Evolutionary conservation across 345 rosid species (phyloP).

Genomic region (Hibiscus syriacus): DNA sequence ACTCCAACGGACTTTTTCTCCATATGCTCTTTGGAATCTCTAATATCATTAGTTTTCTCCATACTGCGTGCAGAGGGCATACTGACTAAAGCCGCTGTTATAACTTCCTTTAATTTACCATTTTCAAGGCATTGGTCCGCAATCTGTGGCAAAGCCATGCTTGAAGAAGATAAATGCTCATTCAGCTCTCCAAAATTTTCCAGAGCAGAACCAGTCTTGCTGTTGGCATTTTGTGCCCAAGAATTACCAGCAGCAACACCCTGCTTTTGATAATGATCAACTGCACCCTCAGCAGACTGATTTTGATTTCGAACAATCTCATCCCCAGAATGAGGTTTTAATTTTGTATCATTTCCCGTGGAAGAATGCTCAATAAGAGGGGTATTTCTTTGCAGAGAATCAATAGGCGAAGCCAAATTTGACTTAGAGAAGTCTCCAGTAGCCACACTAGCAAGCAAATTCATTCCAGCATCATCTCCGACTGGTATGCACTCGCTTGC

Average conservation of each 20-base stretch:
- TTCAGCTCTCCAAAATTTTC: slow-evolving; percentile 24
- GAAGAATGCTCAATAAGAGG: slow-evolving; percentile 28
- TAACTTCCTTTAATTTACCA: slow-evolving; percentile 31
- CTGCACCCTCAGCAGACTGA: slow-evolving; percentile 22
- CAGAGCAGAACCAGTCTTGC: slow-evolving; percentile 14
- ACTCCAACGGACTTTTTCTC: slow-evolving; percentile 22
- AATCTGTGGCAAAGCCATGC: slow-evolving; percentile 26
- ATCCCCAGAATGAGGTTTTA: slow-evolving; percentile 22
- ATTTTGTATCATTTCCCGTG: slow-evolving; percentile 27
- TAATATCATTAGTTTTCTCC: slow-evolving; percentile 19
- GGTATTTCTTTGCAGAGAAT: slow-evolving; percentile 36
- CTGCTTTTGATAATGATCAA: slow-evolving; percentile 28
- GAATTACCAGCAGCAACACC: slow-evolving; percentile 14
- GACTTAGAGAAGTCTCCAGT: slow-evolving; percentile 75
- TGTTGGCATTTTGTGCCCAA: slow-evolving; percentile 22
- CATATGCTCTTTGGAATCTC: slow-evolving; percentile 22
- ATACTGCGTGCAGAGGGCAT: slow-evolving; percentile 9
- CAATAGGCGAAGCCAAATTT: slow-evolving; percentile 42
- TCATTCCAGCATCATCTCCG: slow-evolving; percentile 90
- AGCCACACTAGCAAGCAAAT: slow-evolving; percentile 92
- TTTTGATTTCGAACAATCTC: slow-evolving; percentile 19
- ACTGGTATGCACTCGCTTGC: slow-evolving; percentile 37
- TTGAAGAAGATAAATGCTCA: slow-evolving; percentile 23
- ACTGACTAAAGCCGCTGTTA: slow-evolving; percentile 9
- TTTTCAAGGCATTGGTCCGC: slow-evolving; percentile 35